A percentile compares a stretch with the other conserved stretches of the same genome.
Evolutionary conservation across 306 rosid species (phyloP).

Genomic region (Neltuma alba): DNA sequence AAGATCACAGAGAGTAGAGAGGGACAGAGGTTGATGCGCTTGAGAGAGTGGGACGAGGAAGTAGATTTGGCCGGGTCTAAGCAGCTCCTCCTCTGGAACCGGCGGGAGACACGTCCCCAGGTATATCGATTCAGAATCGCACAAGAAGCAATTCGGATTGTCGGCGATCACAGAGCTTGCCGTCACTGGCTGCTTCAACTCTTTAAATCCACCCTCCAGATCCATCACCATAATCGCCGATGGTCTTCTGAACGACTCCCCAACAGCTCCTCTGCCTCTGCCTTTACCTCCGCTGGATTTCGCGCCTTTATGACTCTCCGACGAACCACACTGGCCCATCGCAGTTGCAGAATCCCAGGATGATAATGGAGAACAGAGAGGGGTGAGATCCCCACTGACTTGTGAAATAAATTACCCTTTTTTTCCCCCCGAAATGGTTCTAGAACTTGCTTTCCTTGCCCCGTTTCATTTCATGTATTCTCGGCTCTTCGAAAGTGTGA

Average conservation of each 20-base stretch:
- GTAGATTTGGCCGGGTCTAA: conserved; percentile 70
- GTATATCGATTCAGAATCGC: conserved; percentile 66
- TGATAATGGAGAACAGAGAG: not conserved
- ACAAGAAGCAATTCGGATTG: conserved; percentile 50
- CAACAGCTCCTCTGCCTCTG: not conserved
- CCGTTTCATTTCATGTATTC: not conserved
- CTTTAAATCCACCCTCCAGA: conserved; percentile 45
- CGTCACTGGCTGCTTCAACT: conserved; percentile 47
- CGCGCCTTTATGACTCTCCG: not conserved
- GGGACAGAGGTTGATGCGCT: conserved; percentile 50
- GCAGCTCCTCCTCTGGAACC: conserved; percentile 57
- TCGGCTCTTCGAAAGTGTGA: not conserved
- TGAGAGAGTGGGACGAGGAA: conserved; percentile 58
- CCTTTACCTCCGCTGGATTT: not conserved
- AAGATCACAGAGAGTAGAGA: conserved; percentile 63
- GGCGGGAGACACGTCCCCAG: conserved; percentile 61
- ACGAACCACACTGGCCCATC: conserved; percentile 70
- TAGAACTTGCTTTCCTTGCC: not conserved
- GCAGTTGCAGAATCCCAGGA: not conserved
- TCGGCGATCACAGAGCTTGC: conserved; percentile 50
- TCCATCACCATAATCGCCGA: conserved; percentile 54
- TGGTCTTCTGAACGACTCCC: conserved; percentile 49
- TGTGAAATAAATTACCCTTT: not conserved
- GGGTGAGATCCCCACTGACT: not conserved
- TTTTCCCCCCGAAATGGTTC: not conserved